These are phyloP conservation scores for Acanthamoeba lenticulata DNA, from an alignment of 208 protist genomes.

Conservation along the genomic window DNA sequence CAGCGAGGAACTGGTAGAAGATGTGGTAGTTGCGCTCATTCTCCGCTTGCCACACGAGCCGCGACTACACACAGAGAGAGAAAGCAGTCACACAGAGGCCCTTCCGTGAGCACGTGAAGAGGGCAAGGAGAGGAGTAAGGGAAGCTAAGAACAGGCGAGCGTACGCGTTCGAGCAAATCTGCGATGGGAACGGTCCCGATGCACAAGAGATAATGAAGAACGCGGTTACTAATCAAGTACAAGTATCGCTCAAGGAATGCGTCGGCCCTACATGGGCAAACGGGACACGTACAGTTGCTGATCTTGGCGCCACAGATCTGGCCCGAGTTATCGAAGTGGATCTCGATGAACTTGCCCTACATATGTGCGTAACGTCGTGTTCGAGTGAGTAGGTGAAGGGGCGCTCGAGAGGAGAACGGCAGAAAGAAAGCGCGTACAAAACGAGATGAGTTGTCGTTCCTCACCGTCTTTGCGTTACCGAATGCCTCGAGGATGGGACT, in stretches of 20 bases:
- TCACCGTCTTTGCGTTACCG: conserved; percentile 84
- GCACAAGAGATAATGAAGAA: neutral
- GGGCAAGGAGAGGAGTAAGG: neutral
- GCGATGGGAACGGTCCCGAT: too few relatives aligned
- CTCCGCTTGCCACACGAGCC: conserved; percentile 85
- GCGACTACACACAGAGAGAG: conserved; percentile 71
- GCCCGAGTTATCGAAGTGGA: conserved; percentile 77
- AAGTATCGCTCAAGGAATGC: neutral
- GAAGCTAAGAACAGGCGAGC: neutral
- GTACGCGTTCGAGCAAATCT: conserved; percentile 4
- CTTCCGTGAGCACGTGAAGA: conserved; percentile 46
- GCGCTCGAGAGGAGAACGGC: neutral
- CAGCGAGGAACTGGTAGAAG: conserved; percentile 89
- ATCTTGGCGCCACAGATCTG: conserved; percentile 78
- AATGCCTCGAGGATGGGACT: conserved; percentile 79
- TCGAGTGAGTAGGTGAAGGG: neutral
- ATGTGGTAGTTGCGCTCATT: conserved; percentile 89
- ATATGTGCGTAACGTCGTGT: neutral
- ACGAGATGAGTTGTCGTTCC: conserved; percentile 87
- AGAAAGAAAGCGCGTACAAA: conserved; percentile 75
- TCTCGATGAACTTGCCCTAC: conserved; percentile 83
- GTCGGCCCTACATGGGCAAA: neutral
- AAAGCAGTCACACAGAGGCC: conserved; percentile 77
- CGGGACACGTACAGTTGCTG: conserved; percentile 72
- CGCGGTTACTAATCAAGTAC: neutral